A percentile compares a stretch with the other conserved stretches of the same genome.
phyloP scores from a whole-genome alignment of 2,329 filamentous ascomycete genomes.

The Pseudopithomyces chartarum region DNA sequence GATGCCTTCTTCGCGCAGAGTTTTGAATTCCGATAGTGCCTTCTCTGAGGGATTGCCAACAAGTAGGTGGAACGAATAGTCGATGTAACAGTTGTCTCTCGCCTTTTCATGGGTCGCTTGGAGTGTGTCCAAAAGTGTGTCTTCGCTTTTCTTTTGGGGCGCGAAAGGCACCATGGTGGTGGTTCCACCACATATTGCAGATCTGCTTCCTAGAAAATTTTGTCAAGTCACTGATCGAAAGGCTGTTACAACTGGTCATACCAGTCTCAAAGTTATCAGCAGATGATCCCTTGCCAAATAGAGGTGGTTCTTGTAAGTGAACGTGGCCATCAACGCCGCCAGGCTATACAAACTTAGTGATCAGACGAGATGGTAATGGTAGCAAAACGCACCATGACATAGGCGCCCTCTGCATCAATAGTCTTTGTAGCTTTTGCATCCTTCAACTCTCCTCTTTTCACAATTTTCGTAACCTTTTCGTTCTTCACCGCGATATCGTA shows the following conservation, averaged over 20 bases:
- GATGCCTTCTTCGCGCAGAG: slow-evolving; percentile 43
- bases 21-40: slow-evolving; percentile 43
- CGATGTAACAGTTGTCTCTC: slow-evolving; percentile 52
- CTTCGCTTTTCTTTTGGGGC: slow-evolving; percentile 51
- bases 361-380: not conserved
- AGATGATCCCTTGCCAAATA: slow-evolving; percentile 50
- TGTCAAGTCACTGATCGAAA: not conserved
- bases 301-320: slow-evolving; percentile 52
- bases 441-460: slow-evolving; percentile 37
- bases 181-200: slow-evolving; percentile 55
- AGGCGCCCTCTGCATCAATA: slow-evolving; percentile 53
- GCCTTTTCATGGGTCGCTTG: slow-evolving; percentile 51
- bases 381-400: slow-evolving; percentile 43
- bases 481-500: slow-evolving; percentile 52
- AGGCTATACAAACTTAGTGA: slow-evolving; percentile 16
- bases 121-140: slow-evolving; percentile 51
- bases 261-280: slow-evolving; percentile 49
- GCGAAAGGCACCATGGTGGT: slow-evolving; percentile 57
- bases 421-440: slow-evolving; percentile 33
- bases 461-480: slow-evolving; percentile 47
- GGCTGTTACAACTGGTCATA: not conserved
- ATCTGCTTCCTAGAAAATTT: slow-evolving; percentile 44
- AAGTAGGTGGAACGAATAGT: slow-evolving; percentile 52
- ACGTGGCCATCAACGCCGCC: slow-evolving; percentile 55
- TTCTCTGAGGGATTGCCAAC: slow-evolving; percentile 44